phyloP scores from a whole-genome alignment of 2,329 filamentous ascomycete species.

The Aspergillus japonicus region DNA sequence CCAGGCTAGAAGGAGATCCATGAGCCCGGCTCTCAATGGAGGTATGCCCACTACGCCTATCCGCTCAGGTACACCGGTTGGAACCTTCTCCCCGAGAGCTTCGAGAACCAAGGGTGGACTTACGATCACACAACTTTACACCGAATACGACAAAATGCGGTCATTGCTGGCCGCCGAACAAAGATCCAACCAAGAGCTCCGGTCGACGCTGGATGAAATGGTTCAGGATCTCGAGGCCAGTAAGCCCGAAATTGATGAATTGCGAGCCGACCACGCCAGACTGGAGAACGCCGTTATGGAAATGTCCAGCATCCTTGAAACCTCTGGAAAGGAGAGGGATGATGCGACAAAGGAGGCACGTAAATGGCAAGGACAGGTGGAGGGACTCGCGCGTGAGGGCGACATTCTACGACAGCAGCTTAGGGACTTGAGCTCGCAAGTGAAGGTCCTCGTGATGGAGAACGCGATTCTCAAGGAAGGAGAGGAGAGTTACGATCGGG shows the following conservation, averaged over 20 bases:
- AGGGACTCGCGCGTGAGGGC: constrained; percentile 62
- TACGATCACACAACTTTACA: constrained; percentile 63
- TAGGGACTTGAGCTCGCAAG: constrained; percentile 82
- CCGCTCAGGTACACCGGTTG: constrained; percentile 50
- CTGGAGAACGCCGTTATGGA: constrained; percentile 78
- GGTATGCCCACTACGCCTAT: constrained; percentile 49
- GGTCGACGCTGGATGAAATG: constrained; percentile 78
- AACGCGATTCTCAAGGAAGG: constrained; percentile 73
- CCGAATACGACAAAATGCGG: constrained; percentile 60
- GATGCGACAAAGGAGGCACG: constrained; percentile 72
- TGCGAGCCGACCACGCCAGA: constrained; percentile 75
- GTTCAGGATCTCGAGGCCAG: constrained; percentile 80
- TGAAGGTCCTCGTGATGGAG: constrained; percentile 88
- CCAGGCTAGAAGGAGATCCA: constrained; percentile 45
- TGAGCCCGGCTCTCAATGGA: constrained; percentile 57
- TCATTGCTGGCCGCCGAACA: constrained; percentile 73
- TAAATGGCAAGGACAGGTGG: constrained; percentile 73
- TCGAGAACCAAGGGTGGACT: constrained; percentile 55
- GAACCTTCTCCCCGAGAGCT: constrained; percentile 54
- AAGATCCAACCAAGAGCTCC: constrained; percentile 70
- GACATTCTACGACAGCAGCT: constrained; percentile 82
- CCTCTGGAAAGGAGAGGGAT: constrained; percentile 78
- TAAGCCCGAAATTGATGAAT: constrained; percentile 82
- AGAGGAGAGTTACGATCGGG: constrained; percentile 72
- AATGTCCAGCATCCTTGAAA: constrained; percentile 79